phyloP scores from a whole-genome alignment of 163 green algal species.

The Volvox carteri region DNA sequence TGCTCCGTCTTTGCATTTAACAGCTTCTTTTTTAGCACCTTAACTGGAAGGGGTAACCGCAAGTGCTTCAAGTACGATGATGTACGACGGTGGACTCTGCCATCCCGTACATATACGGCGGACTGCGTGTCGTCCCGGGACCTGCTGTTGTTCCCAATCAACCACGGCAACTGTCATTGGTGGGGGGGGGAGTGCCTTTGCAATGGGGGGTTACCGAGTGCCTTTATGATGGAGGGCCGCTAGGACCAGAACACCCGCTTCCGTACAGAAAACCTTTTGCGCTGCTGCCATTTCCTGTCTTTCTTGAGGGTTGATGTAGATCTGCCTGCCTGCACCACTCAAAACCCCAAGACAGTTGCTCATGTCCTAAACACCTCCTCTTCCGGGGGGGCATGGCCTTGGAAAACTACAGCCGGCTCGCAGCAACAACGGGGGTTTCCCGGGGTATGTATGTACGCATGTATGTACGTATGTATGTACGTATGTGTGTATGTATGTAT shows the following conservation, averaged over 20 bases:
- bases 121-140: constrained; percentile 64
- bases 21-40: constrained; percentile 67
- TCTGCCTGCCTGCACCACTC: no score
- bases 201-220: not conserved
- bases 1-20: constrained; percentile 5
- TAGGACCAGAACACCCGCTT: no score
- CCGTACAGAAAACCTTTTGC: no score
- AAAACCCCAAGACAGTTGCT: no score
- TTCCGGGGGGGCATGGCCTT: no score
- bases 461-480: not conserved
- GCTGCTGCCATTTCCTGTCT: not conserved
- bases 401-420: no score
- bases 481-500: not conserved
- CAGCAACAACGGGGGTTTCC: no score
- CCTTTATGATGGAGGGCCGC: no score
- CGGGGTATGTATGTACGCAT: not conserved
- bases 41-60: not conserved
- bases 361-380: no score
- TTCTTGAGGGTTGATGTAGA: not conserved
- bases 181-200: constrained; percentile 34
- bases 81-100: constrained; percentile 66
- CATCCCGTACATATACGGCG: constrained; percentile 23
- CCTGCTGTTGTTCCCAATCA: constrained; percentile 71
- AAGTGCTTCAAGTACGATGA: constrained; percentile 52
- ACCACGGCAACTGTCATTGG: constrained; percentile 69